phyloP scores from a whole-genome alignment of 352 stramenopile genomes.

The Phytopythium chamaehyphon region DNA sequence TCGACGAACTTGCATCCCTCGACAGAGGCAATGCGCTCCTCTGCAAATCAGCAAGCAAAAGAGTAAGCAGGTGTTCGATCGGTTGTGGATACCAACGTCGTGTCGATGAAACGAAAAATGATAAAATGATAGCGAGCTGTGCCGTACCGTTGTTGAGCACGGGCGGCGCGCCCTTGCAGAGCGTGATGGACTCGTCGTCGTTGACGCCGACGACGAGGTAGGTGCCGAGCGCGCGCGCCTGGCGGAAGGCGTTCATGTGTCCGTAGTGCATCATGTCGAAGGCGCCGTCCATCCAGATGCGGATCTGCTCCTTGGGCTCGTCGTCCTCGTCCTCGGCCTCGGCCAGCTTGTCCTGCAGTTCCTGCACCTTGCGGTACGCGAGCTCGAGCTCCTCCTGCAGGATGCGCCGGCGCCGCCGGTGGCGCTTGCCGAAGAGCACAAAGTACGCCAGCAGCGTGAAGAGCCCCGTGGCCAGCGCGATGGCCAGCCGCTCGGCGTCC shows the following conservation, averaged over 20 bases:
- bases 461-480: conserved; percentile 71
- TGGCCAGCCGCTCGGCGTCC: conserved; percentile 79
- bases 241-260: conserved; percentile 99
- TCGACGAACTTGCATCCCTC: conserved; percentile 98
- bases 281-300: conserved; percentile 98
- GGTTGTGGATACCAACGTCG: neutral
- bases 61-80: too few relatives aligned
- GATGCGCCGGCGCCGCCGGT: conserved; percentile 58
- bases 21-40: conserved; percentile 95
- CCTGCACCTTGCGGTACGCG: conserved; percentile 78
- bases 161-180: conserved; percentile 94
- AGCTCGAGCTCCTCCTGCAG: conserved; percentile 72
- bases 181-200: conserved; percentile 95
- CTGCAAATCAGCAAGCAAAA: conserved; percentile 14
- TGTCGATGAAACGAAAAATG: too few relatives aligned
- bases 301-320: conserved; percentile 86
- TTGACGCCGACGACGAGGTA: conserved; percentile 99
- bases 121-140: too few relatives aligned
- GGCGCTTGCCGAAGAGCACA: conserved; percentile 85
- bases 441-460: conserved; percentile 86
- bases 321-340: conserved; percentile 67
- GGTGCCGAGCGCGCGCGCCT: conserved; percentile 93
- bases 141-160: conserved; percentile 94
- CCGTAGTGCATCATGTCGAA: conserved; percentile 99
- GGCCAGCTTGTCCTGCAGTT: conserved; percentile 80